Percentiles rank a stretch among this genome's conserved stretches.
phyloP scores from a whole-genome alignment of 176 grass and related monocot genomes.

The Saccharum officinarum region DNA sequence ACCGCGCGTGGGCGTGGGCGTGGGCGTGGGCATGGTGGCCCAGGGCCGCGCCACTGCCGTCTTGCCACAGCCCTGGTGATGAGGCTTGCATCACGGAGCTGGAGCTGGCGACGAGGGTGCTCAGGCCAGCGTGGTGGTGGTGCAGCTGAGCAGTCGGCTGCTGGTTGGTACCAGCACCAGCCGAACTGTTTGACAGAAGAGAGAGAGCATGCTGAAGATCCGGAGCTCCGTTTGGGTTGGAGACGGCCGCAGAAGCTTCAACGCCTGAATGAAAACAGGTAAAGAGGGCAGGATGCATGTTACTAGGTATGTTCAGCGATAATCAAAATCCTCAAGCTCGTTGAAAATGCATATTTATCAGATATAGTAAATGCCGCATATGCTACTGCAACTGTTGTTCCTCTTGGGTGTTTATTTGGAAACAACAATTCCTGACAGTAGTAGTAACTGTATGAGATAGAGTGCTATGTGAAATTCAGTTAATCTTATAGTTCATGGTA shows the following conservation, averaged over 20 bases:
- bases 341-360: neutral
- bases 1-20: neutral
- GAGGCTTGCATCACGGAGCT: conserved; percentile 25
- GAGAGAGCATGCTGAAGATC: conserved; percentile 92
- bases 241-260: conserved; percentile 48
- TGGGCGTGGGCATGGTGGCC: neutral
- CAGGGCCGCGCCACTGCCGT: neutral
- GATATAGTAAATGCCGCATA: neutral
- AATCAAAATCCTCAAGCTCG: neutral
- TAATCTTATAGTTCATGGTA: neutral
- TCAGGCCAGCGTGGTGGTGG: neutral
- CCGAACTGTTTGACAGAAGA: conserved; percentile 87
- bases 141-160: conserved; percentile 34
- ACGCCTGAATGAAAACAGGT: conserved; percentile 47
- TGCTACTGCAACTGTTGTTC: neutral
- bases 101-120: conserved; percentile 4
- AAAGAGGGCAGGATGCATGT: neutral
- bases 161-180: conserved; percentile 25
- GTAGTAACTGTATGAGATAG: neutral
- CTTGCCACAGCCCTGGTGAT: conserved; percentile 35
- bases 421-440: neutral
- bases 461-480: neutral
- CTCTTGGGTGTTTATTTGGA: neutral
- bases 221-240: conserved; percentile 49
- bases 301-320: neutral